Evolutionary conservation across 75 land plant species (phyloP).

Genomic region (Adiantum capillusveneris): DNA sequence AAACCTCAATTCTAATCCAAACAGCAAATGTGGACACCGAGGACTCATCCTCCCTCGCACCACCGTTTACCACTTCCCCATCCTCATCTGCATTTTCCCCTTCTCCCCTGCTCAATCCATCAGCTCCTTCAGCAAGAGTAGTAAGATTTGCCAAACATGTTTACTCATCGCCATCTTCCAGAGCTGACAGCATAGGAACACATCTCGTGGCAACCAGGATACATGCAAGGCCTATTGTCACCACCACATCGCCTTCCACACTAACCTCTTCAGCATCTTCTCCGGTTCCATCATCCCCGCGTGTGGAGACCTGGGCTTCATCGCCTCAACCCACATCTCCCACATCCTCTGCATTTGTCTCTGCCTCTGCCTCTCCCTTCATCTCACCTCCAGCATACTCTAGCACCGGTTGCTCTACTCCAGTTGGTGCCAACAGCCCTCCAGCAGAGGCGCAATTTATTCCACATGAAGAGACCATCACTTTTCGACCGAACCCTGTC

Average conservation of each 20-base stretch:
- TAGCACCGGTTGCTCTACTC: not conserved
- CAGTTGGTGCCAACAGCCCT: not conserved
- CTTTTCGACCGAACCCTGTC: not conserved
- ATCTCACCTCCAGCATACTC: slow-evolving; percentile 46
- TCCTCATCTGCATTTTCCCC: slow-evolving; percentile 4
- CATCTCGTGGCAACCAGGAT: not conserved
- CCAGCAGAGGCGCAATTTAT: not conserved
- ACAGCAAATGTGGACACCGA: not conserved
- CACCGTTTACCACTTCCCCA: not conserved
- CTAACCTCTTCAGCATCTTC: not conserved
- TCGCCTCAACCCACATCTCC: slow-evolving; percentile 55
- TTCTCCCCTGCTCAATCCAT: not conserved
- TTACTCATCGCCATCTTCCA: not conserved
- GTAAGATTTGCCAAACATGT: not conserved
- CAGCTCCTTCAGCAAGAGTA: not conserved
- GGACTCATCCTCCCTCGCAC: too few relatives aligned
- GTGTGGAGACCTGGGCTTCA: not conserved
- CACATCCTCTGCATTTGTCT: slow-evolving; percentile 74
- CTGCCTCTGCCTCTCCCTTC: slow-evolving; percentile 82
- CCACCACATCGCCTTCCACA: not conserved
- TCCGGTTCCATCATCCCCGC: slow-evolving; percentile 10
- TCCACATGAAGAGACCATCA: not conserved
- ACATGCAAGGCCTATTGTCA: not conserved
- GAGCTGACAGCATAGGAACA: not conserved
- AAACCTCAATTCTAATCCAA: not conserved